Evolutionary conservation across 176 grass and related monocot species (phyloP), one percentile per base, ranked within the genome.

Genomic region (Juncus effusus): DNA sequence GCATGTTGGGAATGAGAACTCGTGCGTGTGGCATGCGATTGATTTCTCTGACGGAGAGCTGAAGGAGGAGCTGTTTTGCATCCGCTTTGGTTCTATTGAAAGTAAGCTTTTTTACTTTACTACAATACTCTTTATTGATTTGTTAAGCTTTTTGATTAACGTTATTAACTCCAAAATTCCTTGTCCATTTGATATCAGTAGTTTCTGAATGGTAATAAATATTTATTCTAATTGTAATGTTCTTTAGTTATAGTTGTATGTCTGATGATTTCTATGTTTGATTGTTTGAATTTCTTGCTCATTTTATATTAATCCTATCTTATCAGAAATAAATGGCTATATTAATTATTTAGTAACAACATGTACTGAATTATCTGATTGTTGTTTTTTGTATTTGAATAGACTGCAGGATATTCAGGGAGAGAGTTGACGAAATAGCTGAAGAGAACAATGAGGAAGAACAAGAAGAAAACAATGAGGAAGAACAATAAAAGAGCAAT

Each of bases 31-130:
- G 90, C 90, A 94, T 62, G 90, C 90, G 0, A 75, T 81, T 45
- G 90, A 94, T 73, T 94, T 94, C 16, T 82, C 90, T 0, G 85
- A 94, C 19, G 82, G 90, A 16, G 85, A 94, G 77, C 70, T 88
- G 0, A 94, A 88, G 63, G 85, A 94, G 42, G 90, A 94, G 44
- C 85, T 85, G 90, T 94, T 94, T 56, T 82, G 85, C 5, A 94
- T 94, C 13, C 85, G 90, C 12, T 94, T 94, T 40, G 90, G 81
- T 64, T 94, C 90, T 45, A 77, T 94, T 2, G 90, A 94, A 13
- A 94, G 90, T 88, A 67, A 94, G 90, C 61, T 61, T 38, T 49
- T 2, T 60, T 28, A 28, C 19, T 28, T 28, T 28, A 28, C 19
- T 0, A 28, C 19, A 28, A 1, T 28, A 28, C 19, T 28, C 19